Evolutionary conservation across 1,139 yeast genomes (phyloP).

Genomic region (Eremothecium cymbalariae): DNA sequence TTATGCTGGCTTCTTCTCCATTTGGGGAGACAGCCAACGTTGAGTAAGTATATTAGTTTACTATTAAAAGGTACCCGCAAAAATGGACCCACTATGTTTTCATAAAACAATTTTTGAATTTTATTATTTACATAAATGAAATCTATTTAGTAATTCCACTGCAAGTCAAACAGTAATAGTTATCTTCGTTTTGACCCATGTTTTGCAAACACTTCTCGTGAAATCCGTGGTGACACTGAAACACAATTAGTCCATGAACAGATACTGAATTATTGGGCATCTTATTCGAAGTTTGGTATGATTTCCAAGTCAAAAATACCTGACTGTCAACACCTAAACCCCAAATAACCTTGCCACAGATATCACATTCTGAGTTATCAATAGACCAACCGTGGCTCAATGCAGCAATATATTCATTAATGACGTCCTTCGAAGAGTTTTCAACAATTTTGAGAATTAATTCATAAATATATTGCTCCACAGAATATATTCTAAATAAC

Average conservation of each 20-base stretch:
- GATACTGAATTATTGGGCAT: constrained; percentile 8
- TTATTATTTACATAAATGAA: neutral
- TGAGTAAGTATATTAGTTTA: no score
- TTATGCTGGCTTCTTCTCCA: no score
- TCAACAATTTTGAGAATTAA: constrained; percentile 19
- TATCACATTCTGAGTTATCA: constrained; percentile 48
- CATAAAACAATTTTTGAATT: neutral
- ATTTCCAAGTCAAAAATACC: constrained; percentile 39
- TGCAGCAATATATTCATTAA: constrained; percentile 13
- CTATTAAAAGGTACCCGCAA: no score
- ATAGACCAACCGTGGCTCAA: constrained; percentile 53
- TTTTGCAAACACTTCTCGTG: constrained; percentile 52
- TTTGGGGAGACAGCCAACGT: no score
- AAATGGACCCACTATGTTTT: no score
- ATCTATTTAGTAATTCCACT: neutral
- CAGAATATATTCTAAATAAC: constrained; percentile 19
- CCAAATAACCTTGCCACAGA: constrained; percentile 61
- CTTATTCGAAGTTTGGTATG: constrained; percentile 7
- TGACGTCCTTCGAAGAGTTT: constrained; percentile 17
- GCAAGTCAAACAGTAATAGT: constrained; percentile 22
- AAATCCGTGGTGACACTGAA: constrained; percentile 58
- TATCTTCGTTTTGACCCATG: constrained; percentile 33
- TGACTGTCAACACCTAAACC: constrained; percentile 47
- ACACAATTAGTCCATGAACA: constrained; percentile 34
- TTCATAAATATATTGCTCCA: constrained; percentile 22